These are phyloP conservation scores for Leccinum disarticulatum DNA, from an alignment of 768 basidiomycete genomes.

Conservation along the genomic window DNA sequence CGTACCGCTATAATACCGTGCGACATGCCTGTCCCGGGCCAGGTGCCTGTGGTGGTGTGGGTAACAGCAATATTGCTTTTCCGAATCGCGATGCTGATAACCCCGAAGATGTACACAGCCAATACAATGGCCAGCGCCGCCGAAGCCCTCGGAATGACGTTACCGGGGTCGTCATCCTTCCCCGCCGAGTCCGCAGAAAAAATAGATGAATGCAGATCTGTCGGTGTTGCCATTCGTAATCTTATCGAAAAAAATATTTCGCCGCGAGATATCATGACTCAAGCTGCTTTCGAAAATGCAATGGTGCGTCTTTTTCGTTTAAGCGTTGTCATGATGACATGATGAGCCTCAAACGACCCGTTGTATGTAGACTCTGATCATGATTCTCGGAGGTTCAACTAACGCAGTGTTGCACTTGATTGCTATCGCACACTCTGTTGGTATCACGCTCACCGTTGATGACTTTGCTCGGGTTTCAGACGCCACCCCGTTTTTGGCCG, in stretches of 20 bases:
- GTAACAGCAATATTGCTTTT: slow-evolving; percentile 32
- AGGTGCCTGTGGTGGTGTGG: slow-evolving; percentile 95
- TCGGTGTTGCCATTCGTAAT: slow-evolving; percentile 82
- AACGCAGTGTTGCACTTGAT: slow-evolving; percentile 97
- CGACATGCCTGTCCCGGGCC: slow-evolving; percentile 96
- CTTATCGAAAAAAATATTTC: slow-evolving; percentile 90
- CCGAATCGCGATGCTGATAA: slow-evolving; percentile 6
- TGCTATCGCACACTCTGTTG: slow-evolving; percentile 95
- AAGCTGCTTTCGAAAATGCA: slow-evolving; percentile 95
- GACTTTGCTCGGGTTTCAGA: slow-evolving; percentile 96
- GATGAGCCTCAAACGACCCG: slow-evolving; percentile 4
- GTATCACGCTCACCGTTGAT: slow-evolving; percentile 82
- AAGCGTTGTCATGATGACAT: slow-evolving; percentile 7
- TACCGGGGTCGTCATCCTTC: slow-evolving; percentile 96
- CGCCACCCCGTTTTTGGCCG: slow-evolving; percentile 89
- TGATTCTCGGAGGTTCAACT: slow-evolving; percentile 97
- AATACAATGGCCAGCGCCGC: slow-evolving; percentile 98
- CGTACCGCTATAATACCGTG: slow-evolving; percentile 81
- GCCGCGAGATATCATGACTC: slow-evolving; percentile 96
- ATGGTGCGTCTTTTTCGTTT: slow-evolving; percentile 56
- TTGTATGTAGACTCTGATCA: slow-evolving; percentile 73
- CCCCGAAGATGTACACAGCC: slow-evolving; percentile 87
- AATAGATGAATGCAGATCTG: slow-evolving; percentile 72
- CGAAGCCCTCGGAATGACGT: slow-evolving; percentile 93
- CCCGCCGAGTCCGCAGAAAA: slow-evolving; percentile 94